Percentiles rank a stretch among this genome's conserved stretches.
Evolutionary conservation across 352 stramenopile genomes (phyloP).

Genomic region (Globisporangium heterothallicum): DNA sequence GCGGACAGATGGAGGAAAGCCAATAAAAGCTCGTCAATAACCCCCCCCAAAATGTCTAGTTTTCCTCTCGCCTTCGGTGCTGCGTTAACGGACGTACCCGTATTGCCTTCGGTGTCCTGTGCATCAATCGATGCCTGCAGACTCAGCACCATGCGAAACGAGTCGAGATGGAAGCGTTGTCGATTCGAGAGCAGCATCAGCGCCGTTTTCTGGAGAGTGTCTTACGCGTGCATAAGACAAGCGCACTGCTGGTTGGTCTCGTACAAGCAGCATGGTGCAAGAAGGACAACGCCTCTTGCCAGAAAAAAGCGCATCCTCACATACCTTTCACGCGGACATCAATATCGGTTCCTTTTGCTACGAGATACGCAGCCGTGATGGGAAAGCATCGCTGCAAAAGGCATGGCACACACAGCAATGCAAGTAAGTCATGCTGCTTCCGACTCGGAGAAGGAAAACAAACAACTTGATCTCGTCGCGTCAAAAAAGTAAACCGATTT

Average conservation of each 20-base stretch:
- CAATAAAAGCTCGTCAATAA: background rate
- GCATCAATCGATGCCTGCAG: constrained; percentile 48
- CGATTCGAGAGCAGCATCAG: constrained; percentile 67
- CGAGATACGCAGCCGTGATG: constrained; percentile 69
- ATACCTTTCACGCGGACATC: constrained; percentile 47
- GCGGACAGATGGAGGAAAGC: background rate
- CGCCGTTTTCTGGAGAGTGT: constrained; percentile 40
- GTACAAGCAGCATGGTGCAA: too few relatives aligned
- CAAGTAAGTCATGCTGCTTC: background rate
- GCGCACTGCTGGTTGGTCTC: too few relatives aligned
- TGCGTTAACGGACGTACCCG: constrained; percentile 25
- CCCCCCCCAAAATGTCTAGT: background rate
- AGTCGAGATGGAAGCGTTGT: constrained; percentile 76
- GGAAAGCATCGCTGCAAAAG: constrained; percentile 47
- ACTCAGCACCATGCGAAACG: constrained; percentile 76
- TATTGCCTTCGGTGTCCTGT: constrained; percentile 62
- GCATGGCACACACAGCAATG: background rate
- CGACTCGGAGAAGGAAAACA: too few relatives aligned
- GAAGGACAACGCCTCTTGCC: background rate
- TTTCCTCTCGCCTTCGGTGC: too few relatives aligned
- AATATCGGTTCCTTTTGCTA: constrained; percentile 68
- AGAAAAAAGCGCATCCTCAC: too few relatives aligned
- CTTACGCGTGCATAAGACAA: constrained; percentile 3
- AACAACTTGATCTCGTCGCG: too few relatives aligned
- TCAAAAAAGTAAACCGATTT: background rate